Percentiles rank a stretch among this genome's conserved stretches.
Conservation (phyloP, 345 rosid species). For the Eucalyptus curtisii region DNA sequence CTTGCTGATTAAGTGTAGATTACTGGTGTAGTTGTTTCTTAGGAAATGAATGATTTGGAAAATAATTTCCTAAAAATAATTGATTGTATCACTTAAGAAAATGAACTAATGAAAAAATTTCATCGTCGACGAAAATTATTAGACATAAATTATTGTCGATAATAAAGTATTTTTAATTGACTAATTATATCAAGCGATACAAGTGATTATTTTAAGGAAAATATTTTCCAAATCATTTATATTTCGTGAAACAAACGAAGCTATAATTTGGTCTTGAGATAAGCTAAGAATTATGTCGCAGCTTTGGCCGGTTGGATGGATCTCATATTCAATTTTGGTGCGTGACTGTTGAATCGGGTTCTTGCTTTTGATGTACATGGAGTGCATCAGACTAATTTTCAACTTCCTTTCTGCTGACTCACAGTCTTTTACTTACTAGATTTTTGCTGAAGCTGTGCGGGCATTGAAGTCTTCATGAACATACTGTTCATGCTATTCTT, state of each 20-base stretch:
- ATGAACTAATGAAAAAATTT: neutral
- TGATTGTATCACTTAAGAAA: fast-evolving
- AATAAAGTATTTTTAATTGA: neutral
- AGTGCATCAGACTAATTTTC: neutral
- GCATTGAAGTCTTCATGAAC: slow-evolving; percentile 22
- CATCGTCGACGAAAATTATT: neutral
- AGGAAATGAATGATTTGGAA: neutral
- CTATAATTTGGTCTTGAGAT: neutral
- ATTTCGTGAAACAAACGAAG: neutral
- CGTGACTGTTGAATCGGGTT: neutral
- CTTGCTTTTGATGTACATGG: neutral
- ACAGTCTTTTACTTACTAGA: slow-evolving; percentile 2
- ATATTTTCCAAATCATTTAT: neutral
- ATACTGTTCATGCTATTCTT: neutral
- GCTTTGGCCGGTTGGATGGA: neutral
- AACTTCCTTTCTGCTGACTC: neutral
- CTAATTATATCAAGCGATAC: neutral
- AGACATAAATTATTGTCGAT: neutral
- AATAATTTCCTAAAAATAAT: neutral
- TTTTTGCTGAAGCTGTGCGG: slow-evolving; percentile 31
- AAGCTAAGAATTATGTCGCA: neutral
- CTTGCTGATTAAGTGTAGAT: neutral
- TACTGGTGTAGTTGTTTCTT: neutral
- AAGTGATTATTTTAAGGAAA: neutral
- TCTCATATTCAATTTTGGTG: neutral